Percentiles rank a stretch among this genome's conserved stretches.
phyloP scores from a whole-genome alignment of 768 basidiomycete species.

The Crassisporium funariophilum region DNA sequence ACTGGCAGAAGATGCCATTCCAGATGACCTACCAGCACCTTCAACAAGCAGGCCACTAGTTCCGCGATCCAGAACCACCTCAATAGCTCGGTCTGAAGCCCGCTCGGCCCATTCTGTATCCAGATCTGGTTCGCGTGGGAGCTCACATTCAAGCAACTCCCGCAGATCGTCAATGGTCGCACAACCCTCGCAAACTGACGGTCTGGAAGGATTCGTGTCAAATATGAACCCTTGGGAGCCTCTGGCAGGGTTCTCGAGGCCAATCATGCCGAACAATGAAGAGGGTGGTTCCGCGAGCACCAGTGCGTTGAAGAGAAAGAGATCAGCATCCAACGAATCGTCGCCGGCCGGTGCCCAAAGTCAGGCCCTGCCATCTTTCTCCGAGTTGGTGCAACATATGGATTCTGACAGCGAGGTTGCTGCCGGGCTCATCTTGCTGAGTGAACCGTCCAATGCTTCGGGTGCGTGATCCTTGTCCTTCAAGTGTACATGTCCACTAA shows the following conservation, averaged over 20 bases:
- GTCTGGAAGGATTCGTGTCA: background rate
- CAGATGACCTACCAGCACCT: conserved; percentile 25
- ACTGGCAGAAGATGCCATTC: background rate
- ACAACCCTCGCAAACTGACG: background rate
- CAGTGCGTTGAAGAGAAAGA: conserved; percentile 7
- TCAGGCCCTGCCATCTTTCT: background rate
- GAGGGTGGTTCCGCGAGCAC: background rate
- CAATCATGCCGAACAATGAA: background rate
- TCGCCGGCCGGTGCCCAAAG: no score
- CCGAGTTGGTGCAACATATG: background rate
- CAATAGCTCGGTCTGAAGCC: conserved; percentile 15
- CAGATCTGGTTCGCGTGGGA: background rate
- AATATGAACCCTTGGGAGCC: background rate
- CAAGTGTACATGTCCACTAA: background rate
- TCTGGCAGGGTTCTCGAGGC: background rate
- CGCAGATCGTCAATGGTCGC: background rate
- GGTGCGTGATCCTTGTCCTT: background rate
- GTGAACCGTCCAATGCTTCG: background rate
- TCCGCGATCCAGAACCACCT: conserved; percentile 24
- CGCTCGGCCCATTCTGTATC: conserved; percentile 1
- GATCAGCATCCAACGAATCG: conserved; percentile 4
- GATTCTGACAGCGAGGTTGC: conserved; percentile 10
- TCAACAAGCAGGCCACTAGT: conserved; percentile 21
- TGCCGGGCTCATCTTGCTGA: conserved; percentile 1
- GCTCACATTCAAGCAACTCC: background rate